A percentile compares a stretch with the other conserved stretches of the same genome.
Evolutionary conservation across 768 basidiomycete species (phyloP).

Genomic region (Termitomyces heimii): DNA sequence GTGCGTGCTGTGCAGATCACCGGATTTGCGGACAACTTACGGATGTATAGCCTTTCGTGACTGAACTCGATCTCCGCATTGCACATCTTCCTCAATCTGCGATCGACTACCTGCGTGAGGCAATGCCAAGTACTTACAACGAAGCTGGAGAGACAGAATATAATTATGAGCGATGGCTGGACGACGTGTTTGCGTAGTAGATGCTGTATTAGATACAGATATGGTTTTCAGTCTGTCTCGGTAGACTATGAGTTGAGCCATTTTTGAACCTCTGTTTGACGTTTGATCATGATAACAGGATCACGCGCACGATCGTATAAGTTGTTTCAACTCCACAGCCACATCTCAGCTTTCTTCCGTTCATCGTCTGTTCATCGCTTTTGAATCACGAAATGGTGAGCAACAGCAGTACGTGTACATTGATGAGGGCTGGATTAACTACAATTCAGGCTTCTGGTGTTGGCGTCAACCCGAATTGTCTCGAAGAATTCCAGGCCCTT

Average conservation of each 20-base stretch:
- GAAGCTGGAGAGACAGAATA: conserved; percentile 62
- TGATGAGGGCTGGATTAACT: background rate
- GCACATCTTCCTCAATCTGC: conserved; percentile 72
- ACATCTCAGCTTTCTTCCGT: conserved; percentile 21
- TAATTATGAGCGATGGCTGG: conserved; percentile 80
- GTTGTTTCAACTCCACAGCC: conserved; percentile 18
- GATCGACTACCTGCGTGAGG: conserved; percentile 77
- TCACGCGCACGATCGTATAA: conserved; percentile 14
- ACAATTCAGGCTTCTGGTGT: conserved; percentile 58
- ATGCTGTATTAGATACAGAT: background rate
- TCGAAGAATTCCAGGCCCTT: conserved; percentile 56
- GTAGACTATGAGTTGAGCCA: background rate
- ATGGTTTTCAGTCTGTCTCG: background rate
- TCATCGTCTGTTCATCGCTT: conserved; percentile 10
- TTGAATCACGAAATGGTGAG: conserved; percentile 23
- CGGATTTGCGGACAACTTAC: conserved; percentile 6
- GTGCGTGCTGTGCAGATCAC: conserved; percentile 29
- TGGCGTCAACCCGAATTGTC: conserved; percentile 49
- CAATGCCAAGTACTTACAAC: conserved; percentile 59
- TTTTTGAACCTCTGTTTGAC: background rate
- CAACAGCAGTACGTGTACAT: background rate
- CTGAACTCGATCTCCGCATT: conserved; percentile 85
- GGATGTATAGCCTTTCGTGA: conserved; percentile 71
- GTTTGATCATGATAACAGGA: conserved; percentile 12
- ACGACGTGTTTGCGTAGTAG: conserved; percentile 62